These are phyloP conservation scores for Podila verticillata DNA, from an alignment of 192 early-diverging fungal genomes.

Conservation along the genomic window DNA sequence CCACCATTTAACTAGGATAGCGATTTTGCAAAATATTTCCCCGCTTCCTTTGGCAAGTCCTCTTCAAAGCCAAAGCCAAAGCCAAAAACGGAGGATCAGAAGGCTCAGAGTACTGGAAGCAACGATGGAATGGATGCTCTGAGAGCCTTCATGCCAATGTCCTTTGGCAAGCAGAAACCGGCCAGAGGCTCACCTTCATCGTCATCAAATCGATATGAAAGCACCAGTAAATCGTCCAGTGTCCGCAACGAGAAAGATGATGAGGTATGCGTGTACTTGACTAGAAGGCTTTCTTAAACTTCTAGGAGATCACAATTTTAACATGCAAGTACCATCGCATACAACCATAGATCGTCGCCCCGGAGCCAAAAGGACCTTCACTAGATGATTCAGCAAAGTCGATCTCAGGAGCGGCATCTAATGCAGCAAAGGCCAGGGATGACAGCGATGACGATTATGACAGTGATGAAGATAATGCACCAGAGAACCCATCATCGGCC, in stretches of 20 bases:
- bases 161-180: slow-evolving; percentile 60
- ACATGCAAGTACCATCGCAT: no score
- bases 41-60: slow-evolving; percentile 55
- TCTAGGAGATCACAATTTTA: no score
- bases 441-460: slow-evolving; percentile 51
- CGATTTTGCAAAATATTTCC: slow-evolving; percentile 59
- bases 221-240: slow-evolving; percentile 1
- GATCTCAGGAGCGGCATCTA: not conserved
- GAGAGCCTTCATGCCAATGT: slow-evolving; percentile 57
- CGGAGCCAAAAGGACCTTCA: not conserved
- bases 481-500: slow-evolving; percentile 28
- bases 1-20: slow-evolving; percentile 34
- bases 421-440: not conserved
- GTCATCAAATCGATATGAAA: not conserved
- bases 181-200: slow-evolving; percentile 8
- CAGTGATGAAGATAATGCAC: slow-evolving; percentile 43
- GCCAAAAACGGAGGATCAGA: slow-evolving; percentile 18
- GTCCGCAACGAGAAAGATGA: not conserved
- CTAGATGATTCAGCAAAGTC: not conserved
- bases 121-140: slow-evolving; percentile 54
- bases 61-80: slow-evolving; percentile 26
- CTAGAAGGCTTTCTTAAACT: no score
- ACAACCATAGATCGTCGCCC: no score
- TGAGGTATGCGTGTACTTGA: no score
- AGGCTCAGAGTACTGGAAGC: not conserved